Evolutionary conservation across 192 early-diverging fungal species (phyloP), one percentile per base, ranked within the genome.

Genomic region (Backusella psychrophila): DNA sequence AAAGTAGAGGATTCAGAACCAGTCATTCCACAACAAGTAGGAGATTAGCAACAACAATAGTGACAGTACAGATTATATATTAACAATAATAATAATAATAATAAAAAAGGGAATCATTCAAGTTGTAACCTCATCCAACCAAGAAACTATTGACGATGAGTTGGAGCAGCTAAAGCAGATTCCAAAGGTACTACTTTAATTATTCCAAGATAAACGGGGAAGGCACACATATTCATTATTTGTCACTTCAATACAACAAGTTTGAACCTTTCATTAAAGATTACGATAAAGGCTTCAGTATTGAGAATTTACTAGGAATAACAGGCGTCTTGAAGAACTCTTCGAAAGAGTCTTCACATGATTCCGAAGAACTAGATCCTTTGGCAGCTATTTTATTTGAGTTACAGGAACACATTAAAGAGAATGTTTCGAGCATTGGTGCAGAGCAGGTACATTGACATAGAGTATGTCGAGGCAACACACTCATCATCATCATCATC

Each of bases 211-310:
- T 17, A 63, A 63, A 63, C 6, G 8, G 11, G 21, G 2, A n/a
- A 9, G 23, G n/a, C 2, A 29, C 56, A 4, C 14, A 14, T 14
- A 29, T 29, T 23, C 11, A n/a, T 11, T 1, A 14, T 21, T 26
- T 23, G 2, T 4, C n/a, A 4, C 5, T 56, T 56, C 21, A 29
- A 63, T 26, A 29, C 11, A 63, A 63, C 26, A 35, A 67, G 39
- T 71, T 71, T 49, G 44, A 44, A 7, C 70, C 70, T 26, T 71
- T 71, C 29, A 46, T 49, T 46, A 71, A 71, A 71, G 70, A 71
- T 7, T 44, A 71, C 1, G 70, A 71, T 29, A 71, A 71, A 31
- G 70, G 70, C 4, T 71, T 71, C 19, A 36, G 26, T 6, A 41
- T 71, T 7, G 70, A 71, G 23, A 36, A 49, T 49, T 33, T 71